Conservation (phyloP, 176 grass and related monocot genomes). For the Rhipidocladum racemiflorum region DNA sequence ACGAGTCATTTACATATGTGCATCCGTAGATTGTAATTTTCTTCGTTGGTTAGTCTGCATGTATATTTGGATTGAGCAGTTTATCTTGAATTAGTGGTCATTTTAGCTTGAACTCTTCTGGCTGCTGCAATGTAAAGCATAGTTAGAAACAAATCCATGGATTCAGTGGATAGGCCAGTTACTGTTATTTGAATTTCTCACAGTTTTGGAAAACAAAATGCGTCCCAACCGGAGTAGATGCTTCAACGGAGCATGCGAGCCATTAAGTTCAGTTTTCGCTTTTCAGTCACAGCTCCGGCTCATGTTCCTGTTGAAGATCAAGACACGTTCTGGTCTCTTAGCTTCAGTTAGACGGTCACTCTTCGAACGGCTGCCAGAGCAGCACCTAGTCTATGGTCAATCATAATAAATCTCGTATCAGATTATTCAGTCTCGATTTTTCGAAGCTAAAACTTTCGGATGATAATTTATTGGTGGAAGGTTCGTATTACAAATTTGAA, state of each 20-base stretch:
- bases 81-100: not conserved
- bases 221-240: not conserved
- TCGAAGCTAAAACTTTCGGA: not conserved
- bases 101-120: not conserved
- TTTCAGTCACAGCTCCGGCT: not conserved
- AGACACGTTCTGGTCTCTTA: too few species aligned
- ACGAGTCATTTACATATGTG: not conserved
- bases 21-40: not conserved
- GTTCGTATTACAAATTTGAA: not conserved
- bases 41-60: conserved; percentile 8
- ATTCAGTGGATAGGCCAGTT: not conserved
- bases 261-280: not conserved
- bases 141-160: too few species aligned
- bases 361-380: too few species aligned
- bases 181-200: not conserved
- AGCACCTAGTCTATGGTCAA: not conserved
- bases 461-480: not conserved
- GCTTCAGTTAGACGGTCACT: too few species aligned
- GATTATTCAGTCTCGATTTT: not conserved
- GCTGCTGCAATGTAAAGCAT: not conserved
- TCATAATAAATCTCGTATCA: not conserved
- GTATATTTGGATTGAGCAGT: not conserved
- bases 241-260: not conserved
- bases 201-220: not conserved
- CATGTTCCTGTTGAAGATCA: not conserved